Conservation (phyloP, 192 early-diverging fungal species). For the Gonapodya prolifera region DNA sequence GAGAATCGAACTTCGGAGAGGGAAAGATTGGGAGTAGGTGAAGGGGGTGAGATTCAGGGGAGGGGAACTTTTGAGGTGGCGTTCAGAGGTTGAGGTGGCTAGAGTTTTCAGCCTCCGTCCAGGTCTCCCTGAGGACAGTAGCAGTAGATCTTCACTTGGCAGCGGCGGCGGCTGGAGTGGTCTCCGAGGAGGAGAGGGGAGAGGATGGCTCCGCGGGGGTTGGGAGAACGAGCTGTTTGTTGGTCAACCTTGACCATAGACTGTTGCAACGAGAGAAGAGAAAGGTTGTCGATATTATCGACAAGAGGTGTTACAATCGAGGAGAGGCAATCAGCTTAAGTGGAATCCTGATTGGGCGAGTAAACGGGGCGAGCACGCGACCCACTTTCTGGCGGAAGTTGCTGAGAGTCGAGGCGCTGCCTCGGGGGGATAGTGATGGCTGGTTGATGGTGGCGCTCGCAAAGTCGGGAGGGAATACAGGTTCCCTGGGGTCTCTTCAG, state of each 20-base stretch:
- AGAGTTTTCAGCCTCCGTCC: not conserved
- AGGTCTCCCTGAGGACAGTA: not conserved
- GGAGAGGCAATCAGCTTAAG: no score
- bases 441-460: not conserved
- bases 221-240: not conserved
- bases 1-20: not conserved
- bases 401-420: not conserved
- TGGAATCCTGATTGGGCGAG: no score
- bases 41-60: no score
- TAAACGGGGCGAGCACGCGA: not conserved
- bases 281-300: no score
- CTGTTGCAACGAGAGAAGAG: not conserved
- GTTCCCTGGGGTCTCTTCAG: not conserved
- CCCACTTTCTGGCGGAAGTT: not conserved
- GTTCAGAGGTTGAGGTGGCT: not conserved
- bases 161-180: not conserved
- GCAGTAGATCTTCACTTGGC: not conserved
- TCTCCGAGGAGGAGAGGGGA: not conserved
- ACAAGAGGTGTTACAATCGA: no score
- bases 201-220: not conserved
- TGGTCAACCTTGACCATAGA: not conserved
- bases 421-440: not conserved
- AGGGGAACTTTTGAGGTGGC: not conserved
- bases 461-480: not conserved
- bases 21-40: no score